Conservation (phyloP, 768 basidiomycete genomes). For the Boletus subparvulus region DNA sequence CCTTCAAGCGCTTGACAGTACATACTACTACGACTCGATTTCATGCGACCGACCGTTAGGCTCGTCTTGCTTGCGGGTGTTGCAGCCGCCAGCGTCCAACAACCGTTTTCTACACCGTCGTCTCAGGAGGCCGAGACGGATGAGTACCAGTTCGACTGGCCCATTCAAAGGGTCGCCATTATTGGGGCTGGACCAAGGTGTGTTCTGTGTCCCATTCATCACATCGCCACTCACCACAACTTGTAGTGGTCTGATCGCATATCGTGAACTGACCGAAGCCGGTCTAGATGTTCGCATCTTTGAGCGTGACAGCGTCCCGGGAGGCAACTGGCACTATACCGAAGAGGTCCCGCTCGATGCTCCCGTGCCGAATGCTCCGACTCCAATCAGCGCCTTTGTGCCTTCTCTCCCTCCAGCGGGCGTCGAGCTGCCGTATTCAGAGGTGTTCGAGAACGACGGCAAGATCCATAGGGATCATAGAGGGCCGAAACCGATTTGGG, state of each 20-base stretch:
- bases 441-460: slow-evolving; percentile 9
- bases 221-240: background rate
- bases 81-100: background rate
- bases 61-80: background rate
- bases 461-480: slow-evolving; percentile 6
- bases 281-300: slow-evolving; percentile 19
- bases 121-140: background rate
- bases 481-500: slow-evolving; percentile 15
- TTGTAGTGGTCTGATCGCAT: slow-evolving; percentile 14
- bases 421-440: slow-evolving; percentile 8
- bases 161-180: slow-evolving; percentile 13
- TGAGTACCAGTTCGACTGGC: slow-evolving; percentile 14
- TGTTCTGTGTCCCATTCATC: background rate
- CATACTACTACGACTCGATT: no score
- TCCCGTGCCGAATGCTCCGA: slow-evolving; percentile 7
- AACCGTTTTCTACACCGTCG: background rate
- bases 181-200: slow-evolving; percentile 20
- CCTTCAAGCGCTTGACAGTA: no score
- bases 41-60: background rate
- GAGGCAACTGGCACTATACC: slow-evolving; percentile 18
- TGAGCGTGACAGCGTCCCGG: slow-evolving; percentile 5
- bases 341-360: slow-evolving; percentile 16
- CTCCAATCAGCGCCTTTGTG: slow-evolving; percentile 4
- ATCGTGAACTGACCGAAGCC: slow-evolving; percentile 11
- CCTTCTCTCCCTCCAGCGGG: slow-evolving; percentile 9